Evolutionary conservation across 2,329 filamentous ascomycete genomes (phyloP).

Genomic region (Paraconiothyrium brasiliense): DNA sequence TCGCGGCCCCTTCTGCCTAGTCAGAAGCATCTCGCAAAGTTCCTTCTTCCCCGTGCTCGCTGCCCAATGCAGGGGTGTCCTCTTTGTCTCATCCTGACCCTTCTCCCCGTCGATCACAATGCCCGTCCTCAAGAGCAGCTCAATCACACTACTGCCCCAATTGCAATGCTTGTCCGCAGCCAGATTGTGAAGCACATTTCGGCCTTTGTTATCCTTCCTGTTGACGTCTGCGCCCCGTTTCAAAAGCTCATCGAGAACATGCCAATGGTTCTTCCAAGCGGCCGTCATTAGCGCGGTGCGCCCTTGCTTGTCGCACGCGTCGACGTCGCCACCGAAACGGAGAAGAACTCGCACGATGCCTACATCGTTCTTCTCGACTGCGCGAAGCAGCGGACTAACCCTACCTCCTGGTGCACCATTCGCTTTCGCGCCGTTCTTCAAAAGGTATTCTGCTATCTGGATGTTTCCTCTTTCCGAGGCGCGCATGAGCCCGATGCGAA

Average conservation of each 20-base stretch:
- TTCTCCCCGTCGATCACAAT: slow-evolving; percentile 53
- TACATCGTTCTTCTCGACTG: slow-evolving; percentile 44
- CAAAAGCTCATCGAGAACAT: slow-evolving; percentile 48
- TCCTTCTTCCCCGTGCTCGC: slow-evolving; percentile 64
- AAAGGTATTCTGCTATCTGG: slow-evolving; percentile 42
- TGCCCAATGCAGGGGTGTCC: slow-evolving; percentile 67
- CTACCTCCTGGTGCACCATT: slow-evolving; percentile 44
- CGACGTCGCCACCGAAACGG: slow-evolving; percentile 42
- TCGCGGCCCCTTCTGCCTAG: slow-evolving; percentile 33
- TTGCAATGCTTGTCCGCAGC: slow-evolving; percentile 56
- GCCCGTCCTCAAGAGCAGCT: slow-evolving; percentile 50
- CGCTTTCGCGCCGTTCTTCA: slow-evolving; percentile 45
- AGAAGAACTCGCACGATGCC: slow-evolving; percentile 44
- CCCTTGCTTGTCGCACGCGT: slow-evolving; percentile 48
- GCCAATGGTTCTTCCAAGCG: slow-evolving; percentile 45
- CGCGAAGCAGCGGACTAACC: slow-evolving; percentile 42
- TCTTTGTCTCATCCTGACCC: slow-evolving; percentile 56
- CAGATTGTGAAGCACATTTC: slow-evolving; percentile 49
- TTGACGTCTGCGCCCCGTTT: slow-evolving; percentile 51
- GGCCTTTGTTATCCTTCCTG: slow-evolving; percentile 43
- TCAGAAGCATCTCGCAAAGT: slow-evolving; percentile 60
- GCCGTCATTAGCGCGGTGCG: slow-evolving; percentile 51
- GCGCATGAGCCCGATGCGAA: slow-evolving; percentile 49
- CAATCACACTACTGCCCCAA: slow-evolving; percentile 58
- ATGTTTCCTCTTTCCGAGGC: slow-evolving; percentile 45